Base-by-base conservation (phyloP, 1,139 yeast species). In the Wickerhamiella pararugosa region DNA sequence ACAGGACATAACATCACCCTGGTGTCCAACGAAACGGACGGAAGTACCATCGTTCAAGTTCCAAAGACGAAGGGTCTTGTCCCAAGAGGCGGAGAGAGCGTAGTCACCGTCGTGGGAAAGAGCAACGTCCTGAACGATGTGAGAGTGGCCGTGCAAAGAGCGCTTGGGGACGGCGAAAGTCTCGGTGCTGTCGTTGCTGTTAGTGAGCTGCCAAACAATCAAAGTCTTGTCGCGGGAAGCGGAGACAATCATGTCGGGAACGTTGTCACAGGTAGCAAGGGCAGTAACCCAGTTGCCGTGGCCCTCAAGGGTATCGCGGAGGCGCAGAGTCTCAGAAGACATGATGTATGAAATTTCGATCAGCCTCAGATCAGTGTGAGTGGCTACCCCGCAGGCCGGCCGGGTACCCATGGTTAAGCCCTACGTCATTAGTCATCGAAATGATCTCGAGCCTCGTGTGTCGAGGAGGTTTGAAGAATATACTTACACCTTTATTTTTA, bases 11-110 rank as follows among this genome's bases (percentile, higher is more conserved):
- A 90, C 98, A 68, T 90, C 99, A 65, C 87, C 83, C 57, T 76
- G 77, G 93, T 90, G 99, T 64, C 98, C 99, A 58, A 81, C 95
- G 66, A 90, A 90, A 73, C 96, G 87, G 70, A 86, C 75, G 64
- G 90, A 79, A 70, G 79, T 82, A 75, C 98, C 99, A 60, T 92
- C 76, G 67, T 79, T 79, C 63, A 90, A 76, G 69, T 84, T 90
- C 99, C 99, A 90, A 66, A 90, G 81, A 78, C 97, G 92, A 69
- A 92, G 76, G 65, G 98, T 87, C 75, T 81, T 84, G 69, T 90
- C 98, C 99, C 99, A 90, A 62, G 98, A 92, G 63, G 94, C 96
- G 55, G 98, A 90, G 67, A 90, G 75, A 64, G 96, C 98, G 75
- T 79, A 90, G 65, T 82, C 79, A 70, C 98, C 98, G 67, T 92